Evolutionary conservation across 148 eudicot genomes (phyloP).

Genomic region (Selenicereus undatus): DNA sequence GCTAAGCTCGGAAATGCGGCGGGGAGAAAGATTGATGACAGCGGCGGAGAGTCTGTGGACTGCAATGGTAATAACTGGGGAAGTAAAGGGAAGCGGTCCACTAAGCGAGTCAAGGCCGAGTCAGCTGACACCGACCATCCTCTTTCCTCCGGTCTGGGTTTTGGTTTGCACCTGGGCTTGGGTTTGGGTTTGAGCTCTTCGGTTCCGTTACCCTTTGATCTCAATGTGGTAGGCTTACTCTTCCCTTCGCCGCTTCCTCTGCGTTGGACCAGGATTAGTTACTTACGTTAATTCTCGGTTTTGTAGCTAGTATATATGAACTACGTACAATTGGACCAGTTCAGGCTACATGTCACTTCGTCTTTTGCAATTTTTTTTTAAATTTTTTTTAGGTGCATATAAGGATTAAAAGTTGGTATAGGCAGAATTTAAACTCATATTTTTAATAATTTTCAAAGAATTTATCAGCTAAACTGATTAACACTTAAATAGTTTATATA

Average conservation of each 20-base stretch:
- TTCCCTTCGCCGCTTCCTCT: neutral
- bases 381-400: no score
- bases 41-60: neutral
- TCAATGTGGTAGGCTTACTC: conserved; percentile 28
- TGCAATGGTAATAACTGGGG: neutral
- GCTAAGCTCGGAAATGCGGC: neutral
- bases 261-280: no score
- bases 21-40: neutral
- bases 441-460: no score
- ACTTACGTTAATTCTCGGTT: no score
- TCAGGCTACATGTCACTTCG: no score
- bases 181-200: neutral
- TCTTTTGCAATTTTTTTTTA: no score
- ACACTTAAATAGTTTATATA: no score
- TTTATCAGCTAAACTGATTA: no score
- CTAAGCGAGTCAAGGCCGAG: conserved; percentile 22
- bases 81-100: conserved; percentile 3
- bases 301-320: no score
- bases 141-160: neutral
- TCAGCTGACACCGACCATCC: neutral
- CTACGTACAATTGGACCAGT: no score
- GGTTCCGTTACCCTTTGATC: conserved; percentile 36
- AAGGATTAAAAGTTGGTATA: no score
- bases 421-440: no score
- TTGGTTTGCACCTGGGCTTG: neutral